Evolutionary conservation across 768 basidiomycete genomes (phyloP), one percentile per base, ranked within the genome.

Genomic region (Amanita polypyramis): DNA sequence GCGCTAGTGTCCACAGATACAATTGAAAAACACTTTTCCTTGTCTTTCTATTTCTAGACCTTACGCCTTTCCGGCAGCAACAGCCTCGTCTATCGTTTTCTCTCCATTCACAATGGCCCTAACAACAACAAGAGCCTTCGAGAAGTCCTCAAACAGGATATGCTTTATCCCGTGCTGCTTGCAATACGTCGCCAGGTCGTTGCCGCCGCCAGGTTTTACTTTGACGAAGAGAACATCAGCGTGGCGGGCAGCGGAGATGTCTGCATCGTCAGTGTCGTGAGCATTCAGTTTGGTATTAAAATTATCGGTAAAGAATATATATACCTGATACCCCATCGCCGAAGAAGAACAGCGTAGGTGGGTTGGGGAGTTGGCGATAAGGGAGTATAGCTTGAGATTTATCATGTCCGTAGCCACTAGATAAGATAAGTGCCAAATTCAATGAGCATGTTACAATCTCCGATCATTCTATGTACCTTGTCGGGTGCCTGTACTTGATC

Each of bases 211-310:
- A 1, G 63, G 59, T 54, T 87, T 89, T 53, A 74, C 72, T 64
- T 97, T 98, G 53, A 94, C 92, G 60, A 98, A 97, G n/a, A 99
- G 75, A 15, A 93, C 67, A 63, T 98, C 93, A 14, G 96, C 92
- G 56, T 94, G 88, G 49, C 72, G 73, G 0, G 96, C 96, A 2
- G 96, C 95, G 7, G 89, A 93, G 64, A 96, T 77, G 62, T 96
- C 93, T 89, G 61, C 40, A 50, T 8, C 23, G n/a, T 40, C 35
- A n/a, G 23, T 21, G 50, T 30, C 21, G n/a, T n/a, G 19, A 6
- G 4, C 36, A 7, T 19, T 6, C 25, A 23, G n/a, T 25, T 33
- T 6, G n/a, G 40, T n/a, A 38, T 19, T n/a, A 27, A 11, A 10
- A 42, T 17, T 27, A 39, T 30, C 27, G 11, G 38, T n/a, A 17